Evolutionary conservation across 352 stramenopile genomes (phyloP).

Genomic region (Phytophthora gonapodyides): DNA sequence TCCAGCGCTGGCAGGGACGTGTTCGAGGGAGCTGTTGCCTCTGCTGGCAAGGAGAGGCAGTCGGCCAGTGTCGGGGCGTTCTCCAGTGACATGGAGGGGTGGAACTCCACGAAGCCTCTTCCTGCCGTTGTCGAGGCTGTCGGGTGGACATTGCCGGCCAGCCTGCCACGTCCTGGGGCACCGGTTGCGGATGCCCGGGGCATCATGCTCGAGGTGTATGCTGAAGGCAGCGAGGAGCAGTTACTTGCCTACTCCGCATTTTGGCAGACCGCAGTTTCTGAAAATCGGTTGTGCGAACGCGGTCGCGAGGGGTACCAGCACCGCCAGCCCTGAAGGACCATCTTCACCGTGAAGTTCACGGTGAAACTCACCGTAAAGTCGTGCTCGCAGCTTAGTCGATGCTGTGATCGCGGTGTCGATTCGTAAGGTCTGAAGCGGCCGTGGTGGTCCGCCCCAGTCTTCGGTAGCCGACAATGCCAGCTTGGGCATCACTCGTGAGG

Average conservation of each 20-base stretch:
- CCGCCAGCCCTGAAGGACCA: no score
- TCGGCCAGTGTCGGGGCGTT: constrained; percentile 35
- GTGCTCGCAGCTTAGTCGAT: neutral
- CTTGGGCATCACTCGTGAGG: no score
- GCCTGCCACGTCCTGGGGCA: neutral
- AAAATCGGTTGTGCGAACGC: no score
- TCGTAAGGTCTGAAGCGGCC: neutral
- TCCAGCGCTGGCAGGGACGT: neutral
- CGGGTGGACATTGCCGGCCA: constrained; percentile 10
- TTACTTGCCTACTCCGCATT: no score
- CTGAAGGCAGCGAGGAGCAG: neutral
- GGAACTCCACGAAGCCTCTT: constrained; percentile 58
- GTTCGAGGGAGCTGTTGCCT: neutral
- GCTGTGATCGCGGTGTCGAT: constrained; percentile 1
- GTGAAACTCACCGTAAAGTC: neutral
- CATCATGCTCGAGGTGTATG: constrained; percentile 4
- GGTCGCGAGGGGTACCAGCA: no score
- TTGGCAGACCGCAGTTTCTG: no score
- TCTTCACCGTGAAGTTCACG: no score
- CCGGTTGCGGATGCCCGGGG: constrained; percentile 8
- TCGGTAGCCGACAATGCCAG: no score
- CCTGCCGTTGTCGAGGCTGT: constrained; percentile 14
- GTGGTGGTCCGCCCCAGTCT: no score
- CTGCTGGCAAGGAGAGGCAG: constrained; percentile 25
- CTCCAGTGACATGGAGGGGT: constrained; percentile 73